phyloP scores from a whole-genome alignment of 2,329 filamentous ascomycete genomes.

The Dactylonectria estremocensis region DNA sequence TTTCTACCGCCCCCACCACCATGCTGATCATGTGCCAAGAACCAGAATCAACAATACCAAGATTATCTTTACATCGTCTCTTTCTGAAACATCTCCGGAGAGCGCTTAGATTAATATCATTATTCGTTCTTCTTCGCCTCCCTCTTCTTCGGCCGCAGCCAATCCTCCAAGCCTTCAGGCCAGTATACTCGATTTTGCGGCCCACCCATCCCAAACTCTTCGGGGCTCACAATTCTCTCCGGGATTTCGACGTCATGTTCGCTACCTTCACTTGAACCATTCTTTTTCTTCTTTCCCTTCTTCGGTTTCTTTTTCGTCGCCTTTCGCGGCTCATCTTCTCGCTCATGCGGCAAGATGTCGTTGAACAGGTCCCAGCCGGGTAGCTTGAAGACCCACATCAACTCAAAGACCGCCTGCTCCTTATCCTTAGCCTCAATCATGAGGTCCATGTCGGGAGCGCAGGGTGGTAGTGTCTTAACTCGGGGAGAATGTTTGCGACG shows the following conservation, averaged over 20 bases:
- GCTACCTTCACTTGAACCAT: conserved; percentile 44
- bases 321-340: conserved; percentile 79
- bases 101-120: conserved; percentile 35
- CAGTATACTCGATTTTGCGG: conserved; percentile 88
- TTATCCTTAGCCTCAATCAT: conserved; percentile 99
- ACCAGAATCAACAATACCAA: neutral
- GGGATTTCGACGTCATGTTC: conserved; percentile 50
- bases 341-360: conserved; percentile 82
- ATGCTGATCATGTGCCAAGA: neutral
- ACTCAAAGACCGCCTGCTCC: conserved; percentile 94
- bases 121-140: conserved; percentile 62
- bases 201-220: conserved; percentile 90
- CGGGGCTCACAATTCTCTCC: conserved; percentile 68
- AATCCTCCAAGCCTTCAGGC: conserved; percentile 91
- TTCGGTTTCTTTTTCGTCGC: conserved; percentile 58
- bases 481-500: conserved; percentile 88
- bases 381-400: conserved; percentile 90
- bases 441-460: conserved; percentile 87
- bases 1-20: neutral
- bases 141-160: conserved; percentile 86
- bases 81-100: neutral
- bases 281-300: conserved; percentile 56
- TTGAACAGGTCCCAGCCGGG: conserved; percentile 84
- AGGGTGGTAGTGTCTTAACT: conserved; percentile 86
- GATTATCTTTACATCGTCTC: neutral